A percentile compares a stretch with the other conserved stretches of the same genome.
Evolutionary conservation across 768 basidiomycete species (phyloP).

Genomic region (Cyathus striatus): DNA sequence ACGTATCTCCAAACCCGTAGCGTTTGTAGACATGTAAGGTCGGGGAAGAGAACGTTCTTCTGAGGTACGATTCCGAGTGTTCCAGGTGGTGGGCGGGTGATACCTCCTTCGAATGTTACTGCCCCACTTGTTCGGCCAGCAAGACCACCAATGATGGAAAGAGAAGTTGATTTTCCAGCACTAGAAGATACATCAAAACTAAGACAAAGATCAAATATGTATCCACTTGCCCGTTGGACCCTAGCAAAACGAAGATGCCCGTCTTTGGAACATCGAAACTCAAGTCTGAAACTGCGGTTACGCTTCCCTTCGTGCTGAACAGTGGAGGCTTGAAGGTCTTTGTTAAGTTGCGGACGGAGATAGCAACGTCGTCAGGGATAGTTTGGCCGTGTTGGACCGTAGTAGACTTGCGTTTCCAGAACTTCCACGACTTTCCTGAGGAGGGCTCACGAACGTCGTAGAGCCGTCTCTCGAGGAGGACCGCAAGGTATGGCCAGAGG

Average conservation of each 20-base stretch:
- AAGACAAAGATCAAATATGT: too few species aligned
- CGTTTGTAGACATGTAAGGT: slow-evolving; percentile 70
- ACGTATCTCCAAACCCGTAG: slow-evolving; percentile 68
- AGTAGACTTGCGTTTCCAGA: slow-evolving; percentile 23
- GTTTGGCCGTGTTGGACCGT: slow-evolving; percentile 5
- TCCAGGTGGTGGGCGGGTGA: slow-evolving; percentile 51
- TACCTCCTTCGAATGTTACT: slow-evolving; percentile 51
- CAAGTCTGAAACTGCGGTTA: slow-evolving; percentile 64
- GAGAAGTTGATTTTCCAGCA: slow-evolving; percentile 71
- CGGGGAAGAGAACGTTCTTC: slow-evolving; percentile 79
- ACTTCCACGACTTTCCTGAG: slow-evolving; percentile 20
- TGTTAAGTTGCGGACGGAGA: slow-evolving; percentile 54
- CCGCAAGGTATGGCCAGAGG: slow-evolving; percentile 67
- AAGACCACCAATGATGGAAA: slow-evolving; percentile 65
- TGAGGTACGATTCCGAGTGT: slow-evolving; percentile 76
- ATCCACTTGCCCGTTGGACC: slow-evolving; percentile 65
- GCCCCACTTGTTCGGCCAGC: slow-evolving; percentile 53
- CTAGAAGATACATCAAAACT: slow-evolving; percentile 36
- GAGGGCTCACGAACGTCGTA: slow-evolving; percentile 52
- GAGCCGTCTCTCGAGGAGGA: slow-evolving; percentile 50
- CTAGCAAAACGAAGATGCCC: slow-evolving; percentile 75
- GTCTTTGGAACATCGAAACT: slow-evolving; percentile 63
- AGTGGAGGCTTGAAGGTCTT: slow-evolving; percentile 53
- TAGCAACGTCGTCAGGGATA: slow-evolving; percentile 41
- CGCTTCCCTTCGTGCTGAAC: slow-evolving; percentile 36